These are phyloP conservation scores for Ustilago trichophora DNA, from an alignment of 1,284 basidiomycete genomes.

Conservation along the genomic window DNA sequence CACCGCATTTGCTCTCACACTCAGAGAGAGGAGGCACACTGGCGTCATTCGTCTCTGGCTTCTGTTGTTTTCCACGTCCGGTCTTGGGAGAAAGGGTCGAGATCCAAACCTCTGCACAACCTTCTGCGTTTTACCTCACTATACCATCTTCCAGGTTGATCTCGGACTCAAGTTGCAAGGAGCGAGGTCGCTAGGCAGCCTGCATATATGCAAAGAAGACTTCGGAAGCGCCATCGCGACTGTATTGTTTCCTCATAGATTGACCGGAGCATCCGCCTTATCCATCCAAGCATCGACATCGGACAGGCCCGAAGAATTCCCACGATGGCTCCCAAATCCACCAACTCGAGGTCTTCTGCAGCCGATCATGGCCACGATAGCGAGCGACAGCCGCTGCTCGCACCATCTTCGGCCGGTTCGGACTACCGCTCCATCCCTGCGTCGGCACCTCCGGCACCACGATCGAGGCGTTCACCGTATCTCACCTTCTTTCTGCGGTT, in stretches of 20 bases:
- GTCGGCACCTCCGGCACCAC: slow-evolving; percentile 2
- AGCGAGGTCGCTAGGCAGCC: too few species aligned
- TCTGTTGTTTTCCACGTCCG: neutral
- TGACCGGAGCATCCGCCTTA: too few species aligned
- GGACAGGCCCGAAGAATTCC: neutral
- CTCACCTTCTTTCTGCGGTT: slow-evolving; percentile 34
- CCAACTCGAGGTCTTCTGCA: slow-evolving; percentile 2
- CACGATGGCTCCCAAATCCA: slow-evolving; percentile 23
- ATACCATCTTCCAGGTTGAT: too few species aligned
- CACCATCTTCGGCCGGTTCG: neutral
- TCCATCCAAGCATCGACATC: too few species aligned
- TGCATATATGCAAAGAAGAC: too few species aligned
- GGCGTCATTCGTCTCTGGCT: neutral
- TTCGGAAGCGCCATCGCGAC: too few species aligned
- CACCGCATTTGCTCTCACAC: neutral
- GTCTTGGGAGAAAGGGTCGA: too few species aligned
- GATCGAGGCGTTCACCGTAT: slow-evolving; percentile 28
- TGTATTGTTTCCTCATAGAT: too few species aligned
- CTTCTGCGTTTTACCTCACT: too few species aligned
- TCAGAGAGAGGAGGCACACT: neutral
- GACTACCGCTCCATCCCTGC: slow-evolving; percentile 27
- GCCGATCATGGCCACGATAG: slow-evolving; percentile 11
- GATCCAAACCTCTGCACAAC: too few species aligned
- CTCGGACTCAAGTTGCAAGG: too few species aligned
- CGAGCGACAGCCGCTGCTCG: slow-evolving; percentile 39